Percentiles rank a stretch among this genome's conserved stretches.
phyloP scores from a whole-genome alignment of 208 protist genomes.

The Kentomonas sorsogonicus region DNA sequence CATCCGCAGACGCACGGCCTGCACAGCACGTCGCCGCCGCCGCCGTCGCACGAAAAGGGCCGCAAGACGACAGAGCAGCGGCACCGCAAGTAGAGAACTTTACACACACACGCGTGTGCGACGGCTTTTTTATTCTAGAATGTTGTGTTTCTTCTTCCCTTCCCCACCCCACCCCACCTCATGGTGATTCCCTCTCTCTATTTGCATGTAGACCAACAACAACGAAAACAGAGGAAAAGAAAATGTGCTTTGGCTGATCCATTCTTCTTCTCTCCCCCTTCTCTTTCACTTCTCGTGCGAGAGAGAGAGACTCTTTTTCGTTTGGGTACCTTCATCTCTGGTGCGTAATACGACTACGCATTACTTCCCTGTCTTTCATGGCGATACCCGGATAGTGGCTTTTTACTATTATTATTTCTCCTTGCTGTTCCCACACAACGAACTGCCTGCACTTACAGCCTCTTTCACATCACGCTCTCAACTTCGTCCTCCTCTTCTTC shows the following conservation, averaged over 20 bases:
- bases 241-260: neutral
- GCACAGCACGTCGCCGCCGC: no score
- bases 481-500: neutral
- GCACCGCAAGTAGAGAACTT: no score
- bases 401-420: neutral
- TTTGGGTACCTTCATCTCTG: neutral
- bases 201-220: neutral
- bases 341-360: neutral
- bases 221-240: slow-evolving; percentile 1
- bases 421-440: neutral
- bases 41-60: no score
- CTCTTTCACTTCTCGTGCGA: slow-evolving; percentile 4
- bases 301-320: slow-evolving; percentile 5
- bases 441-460: neutral
- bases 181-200: no score
- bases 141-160: no score
- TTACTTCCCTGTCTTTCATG: slow-evolving; percentile 2
- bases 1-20: no score
- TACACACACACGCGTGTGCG: no score
- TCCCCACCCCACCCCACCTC: no score
- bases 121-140: no score
- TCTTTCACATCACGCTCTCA: neutral
- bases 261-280: slow-evolving; percentile 7
- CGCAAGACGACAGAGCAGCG: no score
- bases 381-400: neutral